A percentile compares a stretch with the other conserved stretches of the same genome.
phyloP scores from a whole-genome alignment of 805 yeast genomes.

The Yarrowia deformans region DNA sequence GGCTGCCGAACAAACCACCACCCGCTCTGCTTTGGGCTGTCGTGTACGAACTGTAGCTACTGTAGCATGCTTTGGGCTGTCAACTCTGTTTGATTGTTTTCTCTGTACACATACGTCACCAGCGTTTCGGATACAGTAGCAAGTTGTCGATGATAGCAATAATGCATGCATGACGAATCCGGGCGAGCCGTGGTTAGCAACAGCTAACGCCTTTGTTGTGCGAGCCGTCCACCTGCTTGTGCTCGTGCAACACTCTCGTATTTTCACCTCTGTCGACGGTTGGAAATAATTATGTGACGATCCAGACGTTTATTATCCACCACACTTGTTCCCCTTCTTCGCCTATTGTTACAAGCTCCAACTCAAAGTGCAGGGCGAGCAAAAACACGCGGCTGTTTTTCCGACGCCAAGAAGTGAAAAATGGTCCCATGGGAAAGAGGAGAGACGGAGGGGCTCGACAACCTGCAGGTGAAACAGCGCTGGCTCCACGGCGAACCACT shows the following conservation, averaged over 20 bases:
- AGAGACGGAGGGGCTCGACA: neutral
- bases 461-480: neutral
- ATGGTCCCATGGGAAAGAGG: neutral
- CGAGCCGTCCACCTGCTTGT: too few species aligned
- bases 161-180: neutral
- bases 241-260: too few species aligned
- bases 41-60: too few species aligned
- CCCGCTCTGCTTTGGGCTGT: too few species aligned
- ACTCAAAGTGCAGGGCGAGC: neutral
- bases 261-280: too few species aligned
- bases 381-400: slow-evolving; percentile 16
- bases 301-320: neutral
- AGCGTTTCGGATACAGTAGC: too few species aligned
- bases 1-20: too few species aligned
- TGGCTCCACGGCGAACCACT: too few species aligned
- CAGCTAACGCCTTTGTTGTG: too few species aligned
- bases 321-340: neutral
- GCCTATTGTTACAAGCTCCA: neutral
- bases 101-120: too few species aligned
- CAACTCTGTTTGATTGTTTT: neutral
- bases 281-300: neutral
- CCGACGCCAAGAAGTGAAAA: slow-evolving; percentile 10
- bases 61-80: too few species aligned
- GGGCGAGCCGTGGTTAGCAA: too few species aligned
- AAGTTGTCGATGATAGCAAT: neutral